Conservation (phyloP, 2,329 filamentous ascomycete genomes). For the Trichophyton simii region DNA sequence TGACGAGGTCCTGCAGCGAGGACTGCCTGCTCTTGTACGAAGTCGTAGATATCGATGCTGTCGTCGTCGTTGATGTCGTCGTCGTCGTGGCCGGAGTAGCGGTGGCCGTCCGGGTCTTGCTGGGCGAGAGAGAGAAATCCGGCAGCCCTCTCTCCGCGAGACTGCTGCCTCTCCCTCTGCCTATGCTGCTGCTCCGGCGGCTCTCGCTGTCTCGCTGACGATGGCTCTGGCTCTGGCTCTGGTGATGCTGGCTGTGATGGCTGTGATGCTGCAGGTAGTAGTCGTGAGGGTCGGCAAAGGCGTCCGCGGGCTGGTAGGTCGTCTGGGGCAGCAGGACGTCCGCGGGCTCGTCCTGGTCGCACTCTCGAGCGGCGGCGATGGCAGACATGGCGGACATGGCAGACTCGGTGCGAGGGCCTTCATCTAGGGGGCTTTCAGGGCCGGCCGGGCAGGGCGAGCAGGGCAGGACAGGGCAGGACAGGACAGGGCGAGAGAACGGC, state of each 20-base stretch:
- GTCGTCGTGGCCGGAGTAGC: constrained; percentile 11
- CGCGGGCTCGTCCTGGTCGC: not conserved
- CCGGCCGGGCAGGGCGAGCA: not conserved
- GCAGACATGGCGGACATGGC: not conserved
- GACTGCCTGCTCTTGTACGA: constrained; percentile 35
- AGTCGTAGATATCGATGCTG: constrained; percentile 20
- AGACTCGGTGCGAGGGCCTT: not conserved
- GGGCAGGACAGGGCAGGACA: not conserved
- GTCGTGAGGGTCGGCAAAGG: constrained; percentile 37
- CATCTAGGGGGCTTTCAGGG: not conserved
- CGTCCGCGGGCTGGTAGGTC: constrained; percentile 8
- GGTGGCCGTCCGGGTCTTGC: not conserved
- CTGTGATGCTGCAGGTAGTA: constrained; percentile 38
- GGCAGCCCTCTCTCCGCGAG: not conserved
- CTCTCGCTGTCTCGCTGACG: no score
- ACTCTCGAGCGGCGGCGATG: not conserved
- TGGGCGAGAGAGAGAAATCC: constrained; percentile 9
- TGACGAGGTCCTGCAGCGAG: constrained; percentile 71
- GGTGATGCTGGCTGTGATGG: constrained; percentile 13
- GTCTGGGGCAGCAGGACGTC: constrained; percentile 2
- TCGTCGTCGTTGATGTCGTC: constrained; percentile 22
- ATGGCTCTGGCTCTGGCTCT: not conserved
- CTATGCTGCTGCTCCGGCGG: not conserved
- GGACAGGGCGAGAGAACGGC: constrained; percentile 4
- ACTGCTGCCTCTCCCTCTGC: not conserved